These are phyloP conservation scores for Ramaria rubella DNA, from an alignment of 768 basidiomycete species.

Conservation along the genomic window DNA sequence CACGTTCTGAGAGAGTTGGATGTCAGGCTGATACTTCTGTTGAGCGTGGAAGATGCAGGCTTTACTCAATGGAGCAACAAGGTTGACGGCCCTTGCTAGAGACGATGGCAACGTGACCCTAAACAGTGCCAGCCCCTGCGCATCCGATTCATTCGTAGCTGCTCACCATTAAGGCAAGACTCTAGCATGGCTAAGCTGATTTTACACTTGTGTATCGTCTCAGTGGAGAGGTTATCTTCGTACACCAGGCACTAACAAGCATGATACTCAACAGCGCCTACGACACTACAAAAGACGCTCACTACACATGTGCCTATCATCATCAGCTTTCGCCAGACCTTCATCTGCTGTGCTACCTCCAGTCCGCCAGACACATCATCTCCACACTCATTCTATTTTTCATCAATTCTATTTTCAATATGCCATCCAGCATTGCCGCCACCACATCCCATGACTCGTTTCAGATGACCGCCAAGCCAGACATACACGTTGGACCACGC, in stretches of 20 bases:
- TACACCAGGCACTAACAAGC: constrained; percentile 57
- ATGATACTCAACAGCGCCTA: too few species aligned
- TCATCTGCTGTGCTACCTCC: too few species aligned
- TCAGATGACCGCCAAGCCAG: too few species aligned
- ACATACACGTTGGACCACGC: too few species aligned
- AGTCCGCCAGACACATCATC: too few species aligned
- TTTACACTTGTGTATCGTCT: constrained; percentile 74
- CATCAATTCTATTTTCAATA: too few species aligned
- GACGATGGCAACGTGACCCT: constrained; percentile 43
- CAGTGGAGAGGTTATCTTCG: constrained; percentile 64
- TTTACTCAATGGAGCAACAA: constrained; percentile 84
- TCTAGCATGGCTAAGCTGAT: constrained; percentile 87
- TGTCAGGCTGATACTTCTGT: constrained; percentile 68
- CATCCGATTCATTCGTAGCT: constrained; percentile 32
- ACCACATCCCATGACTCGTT: too few species aligned
- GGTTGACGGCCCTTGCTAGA: constrained; percentile 65
- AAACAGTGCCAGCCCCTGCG: constrained; percentile 4
- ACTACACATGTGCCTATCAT: too few species aligned
- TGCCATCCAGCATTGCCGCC: too few species aligned
- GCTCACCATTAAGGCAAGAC: constrained; percentile 81
- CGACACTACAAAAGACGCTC: too few species aligned
- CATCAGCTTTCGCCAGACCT: too few species aligned
- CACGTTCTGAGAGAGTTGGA: constrained; percentile 82
- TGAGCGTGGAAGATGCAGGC: constrained; percentile 81
- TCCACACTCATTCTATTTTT: too few species aligned